Evolutionary conservation across 1,139 yeast species (phyloP), one percentile per base, ranked within the genome.

Genomic region (Saccharomyces hybrid): DNA sequence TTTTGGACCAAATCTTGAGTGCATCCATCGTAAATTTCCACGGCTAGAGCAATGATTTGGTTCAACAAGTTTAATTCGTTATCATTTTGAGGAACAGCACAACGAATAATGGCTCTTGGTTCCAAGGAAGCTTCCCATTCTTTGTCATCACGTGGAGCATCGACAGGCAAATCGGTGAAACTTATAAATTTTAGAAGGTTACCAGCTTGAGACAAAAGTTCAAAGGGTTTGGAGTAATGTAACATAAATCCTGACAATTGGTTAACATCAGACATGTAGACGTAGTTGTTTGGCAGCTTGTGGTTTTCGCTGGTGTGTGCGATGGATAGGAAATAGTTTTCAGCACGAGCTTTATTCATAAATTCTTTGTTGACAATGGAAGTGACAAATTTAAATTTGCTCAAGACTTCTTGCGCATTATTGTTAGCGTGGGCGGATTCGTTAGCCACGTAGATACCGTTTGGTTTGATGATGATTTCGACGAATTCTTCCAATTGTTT

Each of bases 201-300:
- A 48, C 82, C 81, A 55, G 85, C 74, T 55, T 77, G 76, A 12
- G 68, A 64, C 59, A 87, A 69, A 32, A 81, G 75, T 55, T 78
- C 79, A 56, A 77, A 80, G 56, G 59, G 51, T n/a, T 57, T 59
- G 41, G 82, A 77, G 57, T 77, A 77, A 51, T 82, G 77, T 60
- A 79, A 77, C 56, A 86, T 73, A 60, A 81, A 75, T 6, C 84
- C 89, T 64, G 85, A 89, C 72, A 88, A 77, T 69, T 91, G 98
- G 58, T 83, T 79, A 56, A 82, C 82, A 75, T 93, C 99, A 64
- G 88, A 78, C 99, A 93, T 91, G 73, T 83, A 88, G 24, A 90
- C 96, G 68, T 80, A 86, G 56, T 86, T 81, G 53, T 74, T 67
- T 50, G 97, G 97, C 64, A 91, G 75, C 63, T 79, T 78, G 31